Conservation (phyloP, 495 filamentous ascomycete genomes). For the Penicillium subrubescens region DNA sequence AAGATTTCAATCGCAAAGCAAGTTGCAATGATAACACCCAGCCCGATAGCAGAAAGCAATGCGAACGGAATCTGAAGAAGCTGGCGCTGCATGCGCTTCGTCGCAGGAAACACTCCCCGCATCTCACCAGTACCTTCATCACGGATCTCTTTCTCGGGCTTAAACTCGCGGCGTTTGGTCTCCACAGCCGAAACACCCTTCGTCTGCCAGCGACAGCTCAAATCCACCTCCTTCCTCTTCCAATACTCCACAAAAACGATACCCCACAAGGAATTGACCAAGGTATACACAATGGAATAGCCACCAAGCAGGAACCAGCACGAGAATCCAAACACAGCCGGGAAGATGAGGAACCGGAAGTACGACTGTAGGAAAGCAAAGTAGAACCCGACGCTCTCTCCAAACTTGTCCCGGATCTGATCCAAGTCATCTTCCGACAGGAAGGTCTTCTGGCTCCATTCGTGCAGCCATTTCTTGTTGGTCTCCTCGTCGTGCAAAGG, state of each 20-base stretch:
- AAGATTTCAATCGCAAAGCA: slow-evolving; percentile 97
- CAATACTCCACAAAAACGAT: slow-evolving; percentile 94
- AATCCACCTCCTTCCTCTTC: slow-evolving; percentile 91
- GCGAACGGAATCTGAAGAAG: slow-evolving; percentile 89
- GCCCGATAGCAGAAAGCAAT: slow-evolving; percentile 61
- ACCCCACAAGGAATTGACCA: slow-evolving; percentile 83
- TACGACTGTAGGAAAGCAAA: slow-evolving; percentile 96
- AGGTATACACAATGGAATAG: slow-evolving; percentile 81
- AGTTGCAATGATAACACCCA: slow-evolving; percentile 80
- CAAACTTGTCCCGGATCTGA: slow-evolving; percentile 84
- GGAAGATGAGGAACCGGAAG: slow-evolving; percentile 81
- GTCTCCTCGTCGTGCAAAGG: slow-evolving; percentile 85
- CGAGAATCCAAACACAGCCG: slow-evolving; percentile 78
- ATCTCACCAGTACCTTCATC: slow-evolving; percentile 88
- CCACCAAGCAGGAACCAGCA: slow-evolving; percentile 82
- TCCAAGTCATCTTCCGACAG: slow-evolving; percentile 76
- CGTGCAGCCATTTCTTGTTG: slow-evolving; percentile 87
- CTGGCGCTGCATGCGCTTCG: slow-evolving; percentile 77
- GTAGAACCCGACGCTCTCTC: slow-evolving; percentile 94
- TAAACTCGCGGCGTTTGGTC: slow-evolving; percentile 73
- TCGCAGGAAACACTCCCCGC: slow-evolving; percentile 73
- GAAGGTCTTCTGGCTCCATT: slow-evolving; percentile 82
- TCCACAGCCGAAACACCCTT: slow-evolving; percentile 84
- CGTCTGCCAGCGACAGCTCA: slow-evolving; percentile 91
- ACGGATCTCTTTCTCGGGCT: slow-evolving; percentile 69